Conservation (phyloP, 352 stramenopile genomes). For the Globisporangium emineosum region DNA sequence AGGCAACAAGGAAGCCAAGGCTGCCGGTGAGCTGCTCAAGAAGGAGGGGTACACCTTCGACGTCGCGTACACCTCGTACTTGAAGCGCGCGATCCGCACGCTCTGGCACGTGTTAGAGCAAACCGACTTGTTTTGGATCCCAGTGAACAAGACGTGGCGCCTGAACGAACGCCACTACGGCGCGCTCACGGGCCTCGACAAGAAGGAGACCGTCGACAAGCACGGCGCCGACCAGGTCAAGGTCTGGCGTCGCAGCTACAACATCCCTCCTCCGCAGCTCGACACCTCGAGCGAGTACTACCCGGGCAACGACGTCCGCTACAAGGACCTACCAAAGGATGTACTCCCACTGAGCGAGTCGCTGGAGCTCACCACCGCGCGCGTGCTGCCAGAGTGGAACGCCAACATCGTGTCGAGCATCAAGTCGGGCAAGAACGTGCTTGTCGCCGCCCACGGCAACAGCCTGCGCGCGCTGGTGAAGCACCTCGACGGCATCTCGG, state of each 20-base stretch:
- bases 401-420: constrained; percentile 91
- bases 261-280: constrained; percentile 95
- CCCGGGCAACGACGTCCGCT: constrained; percentile 90
- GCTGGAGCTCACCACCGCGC: constrained; percentile 91
- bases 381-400: constrained; percentile 91
- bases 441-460: constrained; percentile 95
- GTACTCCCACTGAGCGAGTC: constrained; percentile 92
- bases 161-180: constrained; percentile 99
- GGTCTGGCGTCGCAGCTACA: constrained; percentile 97
- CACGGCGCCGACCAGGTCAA: constrained; percentile 94
- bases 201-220: constrained; percentile 98
- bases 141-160: constrained; percentile 93
- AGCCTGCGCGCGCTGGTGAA: constrained; percentile 91
- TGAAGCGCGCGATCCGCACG: constrained; percentile 94
- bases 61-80: constrained; percentile 93
- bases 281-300: constrained; percentile 91
- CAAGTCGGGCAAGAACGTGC: constrained; percentile 91
- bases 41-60: constrained; percentile 94
- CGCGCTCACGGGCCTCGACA: constrained; percentile 97
- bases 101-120: constrained; percentile 94
- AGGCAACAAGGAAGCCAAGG: constrained; percentile 89
- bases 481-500: constrained; percentile 91
- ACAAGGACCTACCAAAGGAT: constrained; percentile 79
- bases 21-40: constrained; percentile 86
- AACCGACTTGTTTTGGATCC: constrained; percentile 93